Evolutionary conservation across 2,329 filamentous ascomycete species (phyloP), one percentile per base, ranked within the genome.

Genomic region (Xenosphaeropsis pyriputrescens): DNA sequence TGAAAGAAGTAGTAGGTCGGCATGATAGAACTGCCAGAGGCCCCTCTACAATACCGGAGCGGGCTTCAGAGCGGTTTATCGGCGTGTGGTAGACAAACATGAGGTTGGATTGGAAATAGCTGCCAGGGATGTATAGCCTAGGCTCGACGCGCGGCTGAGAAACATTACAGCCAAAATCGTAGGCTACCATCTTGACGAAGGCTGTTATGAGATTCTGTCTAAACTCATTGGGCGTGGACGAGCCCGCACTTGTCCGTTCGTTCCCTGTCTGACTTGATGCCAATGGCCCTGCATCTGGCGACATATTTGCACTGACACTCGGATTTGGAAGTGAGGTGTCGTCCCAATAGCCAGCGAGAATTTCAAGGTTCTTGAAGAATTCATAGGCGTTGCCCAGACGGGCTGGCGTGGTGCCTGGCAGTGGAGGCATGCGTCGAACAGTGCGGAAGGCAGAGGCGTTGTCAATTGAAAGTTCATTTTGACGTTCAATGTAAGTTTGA

Each of bases 111-210:
- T 37, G 36, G 33, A 22, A 43, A 50, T 45, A 50, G 61, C 35
- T 58, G 39, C 50, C 36, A n/a, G 50, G 47, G 14, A 79, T 53
- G 34, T 75, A 65, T 15, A 79, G 58, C 2, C 75, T 65, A 8
- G 75, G 75, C 47, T 79, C 75, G 17, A 63, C 59, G 31, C 73
- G 66, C 13, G 74, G 60, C 18, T 67, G 61, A 2, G 63, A 60
- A 35, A 76, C 67, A 45, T 69, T 78, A 54, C 75, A 79, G 36
- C 72, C 70, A 53, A 78, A 79, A 44, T 79, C 73, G 48, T 79
- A 79, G 14, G 72, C 66, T 13, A 79, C 65, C 4, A 79, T 64
- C 52, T 79, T 79, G 39, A 79, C 54, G 39, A 79, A 78, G 29
- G 73, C 65, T 2, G 66, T 63, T 11, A 75, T 46, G n/a, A 78